phyloP scores from a whole-genome alignment of 1,139 yeast species.

The Diutina ranongensis region DNA sequence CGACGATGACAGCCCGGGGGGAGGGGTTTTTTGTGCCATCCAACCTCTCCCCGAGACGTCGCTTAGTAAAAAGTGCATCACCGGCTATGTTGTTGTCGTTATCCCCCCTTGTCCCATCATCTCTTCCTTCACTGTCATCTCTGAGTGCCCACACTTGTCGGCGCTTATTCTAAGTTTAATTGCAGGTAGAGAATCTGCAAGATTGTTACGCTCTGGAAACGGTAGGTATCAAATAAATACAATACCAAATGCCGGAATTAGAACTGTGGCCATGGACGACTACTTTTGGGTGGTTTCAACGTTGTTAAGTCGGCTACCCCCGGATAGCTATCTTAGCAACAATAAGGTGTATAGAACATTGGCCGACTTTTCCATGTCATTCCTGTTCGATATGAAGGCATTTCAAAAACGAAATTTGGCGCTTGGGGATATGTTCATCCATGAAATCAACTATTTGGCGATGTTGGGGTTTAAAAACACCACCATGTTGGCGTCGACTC shows the following conservation, averaged over 20 bases:
- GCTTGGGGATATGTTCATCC: not conserved
- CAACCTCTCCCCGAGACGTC: too few species aligned
- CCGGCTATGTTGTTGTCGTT: too few species aligned
- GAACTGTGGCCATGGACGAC: not conserved
- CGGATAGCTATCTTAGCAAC: not conserved
- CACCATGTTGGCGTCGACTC: not conserved
- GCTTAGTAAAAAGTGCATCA: too few species aligned
- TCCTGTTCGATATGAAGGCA: not conserved
- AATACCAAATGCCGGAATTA: not conserved
- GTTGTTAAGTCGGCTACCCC: not conserved
- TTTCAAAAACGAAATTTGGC: constrained; percentile 1
- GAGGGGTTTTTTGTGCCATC: not conserved
- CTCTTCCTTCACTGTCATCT: not conserved
- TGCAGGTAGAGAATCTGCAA: not conserved
- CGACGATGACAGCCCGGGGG: not conserved
- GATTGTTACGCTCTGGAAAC: not conserved
- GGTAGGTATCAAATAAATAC: not conserved
- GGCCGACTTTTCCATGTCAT: not conserved
- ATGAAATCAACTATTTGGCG: not conserved
- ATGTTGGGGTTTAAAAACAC: not conserved
- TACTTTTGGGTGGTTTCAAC: not conserved
- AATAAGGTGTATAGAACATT: not conserved
- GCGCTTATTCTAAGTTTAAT: not conserved
- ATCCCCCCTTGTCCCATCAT: not conserved
- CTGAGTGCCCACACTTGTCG: not conserved